A percentile compares a stretch with the other conserved stretches of the same genome.
Evolutionary conservation across 495 filamentous ascomycete genomes (phyloP).

Genomic region (Filosporella fistucella): DNA sequence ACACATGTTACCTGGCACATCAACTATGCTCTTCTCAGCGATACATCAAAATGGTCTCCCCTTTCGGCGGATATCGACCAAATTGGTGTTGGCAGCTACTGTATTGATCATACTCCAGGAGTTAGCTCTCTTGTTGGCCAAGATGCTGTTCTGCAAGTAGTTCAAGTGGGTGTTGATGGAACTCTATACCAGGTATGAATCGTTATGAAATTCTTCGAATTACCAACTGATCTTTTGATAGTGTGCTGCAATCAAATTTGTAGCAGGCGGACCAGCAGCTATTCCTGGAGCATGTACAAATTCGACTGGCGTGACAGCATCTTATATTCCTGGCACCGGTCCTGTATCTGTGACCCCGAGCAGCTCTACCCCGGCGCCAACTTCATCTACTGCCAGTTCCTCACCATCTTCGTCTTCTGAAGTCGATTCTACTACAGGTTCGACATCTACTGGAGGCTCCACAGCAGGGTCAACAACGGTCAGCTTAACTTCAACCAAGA

Average conservation of each 20-base stretch:
- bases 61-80: background rate
- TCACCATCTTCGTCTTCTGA: too few relatives aligned
- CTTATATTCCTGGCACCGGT: background rate
- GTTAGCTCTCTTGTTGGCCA: background rate
- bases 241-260: constrained; percentile 48
- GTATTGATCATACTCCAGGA: background rate
- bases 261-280: constrained; percentile 30
- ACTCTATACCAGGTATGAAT: constrained; percentile 43
- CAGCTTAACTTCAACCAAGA: too few relatives aligned
- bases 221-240: constrained; percentile 15
- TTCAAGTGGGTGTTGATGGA: constrained; percentile 38
- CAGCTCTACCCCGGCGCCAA: too few relatives aligned
- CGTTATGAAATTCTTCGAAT: background rate
- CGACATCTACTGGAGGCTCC: too few relatives aligned
- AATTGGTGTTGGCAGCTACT: background rate
- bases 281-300: constrained; percentile 35
- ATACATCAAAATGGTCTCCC: background rate
- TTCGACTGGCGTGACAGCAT: constrained; percentile 30
- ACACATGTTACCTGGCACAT: background rate
- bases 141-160: constrained; percentile 20
- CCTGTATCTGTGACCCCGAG: too few relatives aligned
- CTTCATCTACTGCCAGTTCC: too few relatives aligned
- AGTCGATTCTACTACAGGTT: too few relatives aligned
- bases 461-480: too few relatives aligned
- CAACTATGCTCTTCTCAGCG: background rate